Evolutionary conservation across 768 basidiomycete species (phyloP), one percentile per base, ranked within the genome.

Genomic region (Tricholomella constricta): DNA sequence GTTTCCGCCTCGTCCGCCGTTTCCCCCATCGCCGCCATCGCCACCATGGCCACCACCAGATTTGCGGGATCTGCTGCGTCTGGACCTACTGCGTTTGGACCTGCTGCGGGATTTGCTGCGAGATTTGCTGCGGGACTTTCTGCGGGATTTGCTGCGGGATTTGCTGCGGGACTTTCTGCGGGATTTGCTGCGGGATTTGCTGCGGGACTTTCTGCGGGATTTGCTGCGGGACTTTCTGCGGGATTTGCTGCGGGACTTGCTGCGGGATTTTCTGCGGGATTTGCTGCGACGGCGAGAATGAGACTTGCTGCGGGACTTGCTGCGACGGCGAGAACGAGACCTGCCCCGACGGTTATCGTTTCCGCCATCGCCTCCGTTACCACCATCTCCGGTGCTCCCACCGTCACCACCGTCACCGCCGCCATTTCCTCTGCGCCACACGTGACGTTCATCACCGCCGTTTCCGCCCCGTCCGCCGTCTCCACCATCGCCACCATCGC

Each of bases 401-500:
- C 23, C 40, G 10, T 40, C 40, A 12, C 41, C n/a, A n/a, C n/a
- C n/a, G n/a, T n/a, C n/a, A n/a, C n/a, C n/a, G n/a, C n/a, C n/a
- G 14, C 40, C 50, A 27, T 51, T 35, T 5, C 50, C 51, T 43
- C 42, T 15, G 15, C 51, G 36, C 6, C 36, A 22, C 38, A 17
- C 9, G 12, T 20, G 47, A 15, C 17, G 22, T 6, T 42, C 14
- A 22, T 42, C 26, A 32, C 49, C 48, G 19, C 48, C 48, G 29
- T 50, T 25, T 1, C 48, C 40, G 14, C 49, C 49, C 17, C 31
- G 17, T 22, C 49, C 49, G 23, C 49, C 49, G 20, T 51, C 23
- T 20, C 49, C 49, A 8, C 26, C 49, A 15, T 41, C 29, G n/a
- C 49, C 49, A 15, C 40, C 49, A 42, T 43, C 31, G 10, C 49